Evolutionary conservation across 495 filamentous ascomycete genomes (phyloP), one percentile per base, ranked within the genome.

Genomic region (Diplogelasinospora grovesii): DNA sequence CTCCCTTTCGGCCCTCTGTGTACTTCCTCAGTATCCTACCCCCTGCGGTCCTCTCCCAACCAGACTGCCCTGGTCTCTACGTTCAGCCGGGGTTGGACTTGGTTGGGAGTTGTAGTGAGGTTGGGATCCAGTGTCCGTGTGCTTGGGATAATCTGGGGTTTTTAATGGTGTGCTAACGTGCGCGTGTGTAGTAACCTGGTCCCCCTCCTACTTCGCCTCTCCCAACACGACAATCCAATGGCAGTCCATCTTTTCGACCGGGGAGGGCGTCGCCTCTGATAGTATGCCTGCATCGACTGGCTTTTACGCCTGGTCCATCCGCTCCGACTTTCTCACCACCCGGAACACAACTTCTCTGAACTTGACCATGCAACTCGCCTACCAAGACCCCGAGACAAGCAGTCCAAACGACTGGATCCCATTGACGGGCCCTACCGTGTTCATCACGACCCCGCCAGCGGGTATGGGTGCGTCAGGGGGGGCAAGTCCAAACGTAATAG

Each of bases 171-270:
- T n/a, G n/a, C n/a, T n/a, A n/a, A n/a, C n/a, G n/a, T n/a, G 21
- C 28, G 2, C 23, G 21, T 4, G n/a, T 25, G 8, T 10, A 62
- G 59, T 63, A 28, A 60, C 56, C 36, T 63, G 59, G 59, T 30
- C 39, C 10, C 42, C 49, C 14, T 5, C 27, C 11, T 49, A 50
- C 30, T 56, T 55, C 43, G 33, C 25, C 33, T 22, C 31, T 18
- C 42, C 38, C 20, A 36, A 30, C 36, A 40, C 38, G 16, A 11
- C 16, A 7, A 27, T 60, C 14, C 38, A 21, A 48, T 19, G 32
- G 26, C 39, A 42, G 3, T 41, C 30, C 32, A 10, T 7, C 22
- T 15, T 18, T 25, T 34, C 24, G 9, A 26, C 5, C 34, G 32
- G 35, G 27, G 20, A 19, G 18, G 41, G 41, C 28, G 9, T 39